Evolutionary conservation across 2,329 filamentous ascomycete species (phyloP), one percentile per base, ranked within the genome.

Genomic region (Drechmeria coniospora): DNA sequence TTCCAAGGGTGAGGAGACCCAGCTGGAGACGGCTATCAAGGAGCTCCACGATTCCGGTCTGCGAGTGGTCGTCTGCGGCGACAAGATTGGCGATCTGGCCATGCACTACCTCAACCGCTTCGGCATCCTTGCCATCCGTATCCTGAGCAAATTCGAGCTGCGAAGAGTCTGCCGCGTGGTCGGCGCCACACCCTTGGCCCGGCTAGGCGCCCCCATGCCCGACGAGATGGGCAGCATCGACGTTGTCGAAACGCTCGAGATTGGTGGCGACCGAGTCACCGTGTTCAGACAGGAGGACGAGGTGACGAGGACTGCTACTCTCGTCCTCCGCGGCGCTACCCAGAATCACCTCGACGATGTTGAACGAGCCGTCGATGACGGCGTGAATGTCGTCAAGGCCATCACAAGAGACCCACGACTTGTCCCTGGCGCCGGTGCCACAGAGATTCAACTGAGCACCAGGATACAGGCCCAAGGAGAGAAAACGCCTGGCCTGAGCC

Each of bases 281-380:
- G 87, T 98, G 33, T 98, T 98, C 72, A 71, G 92, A 46, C 90
- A 98, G 65, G 90, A 98, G 54, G 76, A 83, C 47, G 83, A 93
- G 44, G 70, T 76, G 30, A 95, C 92, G 27, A 74, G 86, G 46
- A 98, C 90, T 28, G 82, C 92, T 13, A 98, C 90, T 6, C 69
- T 98, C 26, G 86, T 98, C 29, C 74, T 98, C 34, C 76, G 90
- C 39, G 90, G 92, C 27, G 90, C 90, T 13, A 98, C 90, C 5
- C 87, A 95, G 58, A 98, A 98, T 63, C 83, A 95, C 54, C 74
- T 98, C 15, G 90, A 98, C 47, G 90, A 98, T 44, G 71, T 98
- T 20, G 90, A 98, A 66, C 78, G 90, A 38, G 90, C 90, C 27
- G 86, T 98, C 31, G 90, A 98, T 45, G 90, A 98, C 42, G 90